Base-by-base conservation (phyloP, 1,284 basidiomycete genomes). In the Amylostereum areolatum region DNA sequence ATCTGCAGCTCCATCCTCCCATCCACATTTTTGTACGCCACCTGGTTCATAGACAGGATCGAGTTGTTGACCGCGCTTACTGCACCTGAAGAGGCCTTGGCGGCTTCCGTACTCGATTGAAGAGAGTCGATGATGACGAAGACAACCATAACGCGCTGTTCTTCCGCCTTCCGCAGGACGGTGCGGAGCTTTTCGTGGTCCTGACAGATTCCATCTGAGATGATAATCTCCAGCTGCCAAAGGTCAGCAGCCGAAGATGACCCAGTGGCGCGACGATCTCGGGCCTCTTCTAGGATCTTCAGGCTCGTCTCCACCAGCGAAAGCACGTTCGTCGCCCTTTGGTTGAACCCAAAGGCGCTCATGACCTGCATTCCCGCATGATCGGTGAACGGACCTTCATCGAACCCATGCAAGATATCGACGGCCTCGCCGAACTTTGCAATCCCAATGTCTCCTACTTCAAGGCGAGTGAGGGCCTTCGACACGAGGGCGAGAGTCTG, bases 221-320 rank as follows among this genome's bases (percentile, higher is more conserved):
- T 93, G 75, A 99, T 97, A 70, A 99, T 94, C 67, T 97, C 83
- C 48, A 99, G 78, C 65, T 99, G 97, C 97, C 97, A 99, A 27
- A 99, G 75, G 56, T 98, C 94, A 2, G 81, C 77, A 2, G 82
- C 78, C n/a, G 83, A 78, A 6, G 79, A 69, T 24, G 81, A 83
- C 32, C 72, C 72, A 64, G 73, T 73, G 11, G 75, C 68, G 32
- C 81, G 77, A 47, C 77, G 74, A 59, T 89, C 87, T 41, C 91
- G 72, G 30, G 92, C 88, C 31, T 75, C 75, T 57, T 88, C 83
- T 10, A 99, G 80, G 52, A 90, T 78, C 12, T 77, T 68, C 35
- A 99, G 73, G 53, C 90, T 94, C 27, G 81, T 81, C 57, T 95
- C 86, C n/a, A 99, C 75, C 46, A 99, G 78, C 7, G 81, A 75